Evolutionary conservation across 2,329 filamentous ascomycete species (phyloP).

Genomic region (Stenocarpella maydis): DNA sequence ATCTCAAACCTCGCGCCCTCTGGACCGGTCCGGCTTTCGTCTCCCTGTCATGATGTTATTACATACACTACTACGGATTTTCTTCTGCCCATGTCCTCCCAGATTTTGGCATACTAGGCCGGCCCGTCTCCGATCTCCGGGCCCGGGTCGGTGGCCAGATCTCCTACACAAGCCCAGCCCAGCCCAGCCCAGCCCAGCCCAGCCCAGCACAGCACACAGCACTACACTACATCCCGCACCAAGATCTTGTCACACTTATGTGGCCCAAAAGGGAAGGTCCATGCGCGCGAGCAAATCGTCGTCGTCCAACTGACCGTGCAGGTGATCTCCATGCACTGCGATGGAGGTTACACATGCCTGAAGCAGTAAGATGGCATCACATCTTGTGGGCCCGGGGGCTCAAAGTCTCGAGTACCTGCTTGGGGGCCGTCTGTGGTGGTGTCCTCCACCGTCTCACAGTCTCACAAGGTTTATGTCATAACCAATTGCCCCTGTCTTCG

Average conservation of each 20-base stretch:
- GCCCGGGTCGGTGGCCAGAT: constrained; percentile 26
- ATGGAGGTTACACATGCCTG: constrained; percentile 19
- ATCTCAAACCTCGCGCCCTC: background rate
- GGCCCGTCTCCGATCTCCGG: constrained; percentile 26
- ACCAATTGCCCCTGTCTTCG: background rate
- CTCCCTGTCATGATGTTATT: background rate
- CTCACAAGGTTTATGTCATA: background rate
- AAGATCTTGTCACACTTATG: constrained; percentile 2
- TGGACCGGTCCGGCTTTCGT: constrained; percentile 25
- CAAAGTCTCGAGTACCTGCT: constrained; percentile 20
- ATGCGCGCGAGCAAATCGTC: constrained; percentile 22
- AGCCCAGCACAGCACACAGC: too few species aligned
- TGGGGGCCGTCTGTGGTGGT: too few species aligned
- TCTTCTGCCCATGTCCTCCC: too few species aligned
- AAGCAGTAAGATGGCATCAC: constrained; percentile 4
- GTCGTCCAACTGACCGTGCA: constrained; percentile 4
- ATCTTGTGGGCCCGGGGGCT: background rate
- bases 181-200: too few species aligned
- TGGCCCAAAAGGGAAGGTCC: constrained; percentile 34
- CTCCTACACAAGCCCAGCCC: background rate
- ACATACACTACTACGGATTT: too few species aligned
- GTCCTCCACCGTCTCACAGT: background rate
- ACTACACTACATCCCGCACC: background rate
- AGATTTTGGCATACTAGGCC: too few species aligned
- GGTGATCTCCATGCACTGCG: constrained; percentile 12